Base-by-base conservation (phyloP, 2,329 filamentous ascomycete species). In the Calonectria hongkongensis region DNA sequence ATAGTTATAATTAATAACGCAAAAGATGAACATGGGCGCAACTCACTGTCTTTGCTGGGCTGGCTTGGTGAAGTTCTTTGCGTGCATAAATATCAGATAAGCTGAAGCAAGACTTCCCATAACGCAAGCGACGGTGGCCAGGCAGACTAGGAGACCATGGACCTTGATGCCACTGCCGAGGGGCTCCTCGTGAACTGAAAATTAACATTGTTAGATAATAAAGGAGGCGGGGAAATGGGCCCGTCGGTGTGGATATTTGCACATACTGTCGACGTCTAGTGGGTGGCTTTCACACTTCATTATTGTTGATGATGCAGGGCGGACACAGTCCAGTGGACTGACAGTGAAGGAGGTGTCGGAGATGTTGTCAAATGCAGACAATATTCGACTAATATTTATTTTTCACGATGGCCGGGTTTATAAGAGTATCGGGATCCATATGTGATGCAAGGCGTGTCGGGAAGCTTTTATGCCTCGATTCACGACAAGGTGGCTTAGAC, bases 241-340 rank as follows among this genome's bases (percentile, higher is more conserved):
- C 21, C 21, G 21, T 21, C 21, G 8, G 8, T 18, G 0, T 33
- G 28, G 27, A 33, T 16, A 3, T 16, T n/a, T 33, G 13, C 5
- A 54, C 50, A n/a, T 54, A 54, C 50, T 54, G 8, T 54, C 50
- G 10, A 54, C 50, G 12, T 54, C 50, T 33, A 54, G 16, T 9
- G 50, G 28, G n/a, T 54, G 50, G 8, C 16, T 18, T 54, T 30
- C 16, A 28, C 50, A 54, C n/a, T 54, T 54, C 50, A 54, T 54
- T 10, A 16, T 54, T 12, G n/a, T 54, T 12, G 16, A 33, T 12
- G 16, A 33, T 4, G 15, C 50, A 18, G 47, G 47, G 25, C 28
- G 5, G 25, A 7, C 48, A 6, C 41, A 45, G 41, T n/a, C 41
- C 4, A 18, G 10, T 13, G 5, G 16, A 18, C 41, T 6, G 16